Evolutionary conservation across 495 filamentous ascomycete species (phyloP).

Genomic region (Copromyces sp.): DNA sequence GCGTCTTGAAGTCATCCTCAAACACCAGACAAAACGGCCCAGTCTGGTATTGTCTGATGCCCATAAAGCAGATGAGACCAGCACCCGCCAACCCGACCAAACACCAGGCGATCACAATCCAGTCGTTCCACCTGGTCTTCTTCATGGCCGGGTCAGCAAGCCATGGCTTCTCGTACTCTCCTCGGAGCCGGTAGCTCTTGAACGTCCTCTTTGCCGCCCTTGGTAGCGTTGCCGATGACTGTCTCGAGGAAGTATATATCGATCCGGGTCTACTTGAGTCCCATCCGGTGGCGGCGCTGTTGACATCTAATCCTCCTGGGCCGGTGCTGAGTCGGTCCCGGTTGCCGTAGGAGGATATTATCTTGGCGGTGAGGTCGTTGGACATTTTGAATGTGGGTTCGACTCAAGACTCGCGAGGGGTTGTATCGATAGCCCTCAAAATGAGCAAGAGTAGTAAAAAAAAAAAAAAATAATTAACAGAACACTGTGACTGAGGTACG

Average conservation of each 20-base stretch:
- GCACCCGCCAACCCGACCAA: conserved; percentile 19
- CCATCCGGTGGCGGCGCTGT: not conserved
- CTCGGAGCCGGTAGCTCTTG: conserved; percentile 25
- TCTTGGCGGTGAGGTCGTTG: not conserved
- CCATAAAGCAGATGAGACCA: conserved; percentile 20
- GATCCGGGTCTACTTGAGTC: conserved; percentile 1
- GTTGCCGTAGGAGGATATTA: not conserved
- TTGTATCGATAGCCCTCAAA: not conserved
- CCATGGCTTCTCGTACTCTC: conserved; percentile 32
- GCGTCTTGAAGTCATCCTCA: conserved; percentile 30
- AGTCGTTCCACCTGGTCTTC: conserved; percentile 20
- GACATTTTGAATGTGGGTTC: not conserved
- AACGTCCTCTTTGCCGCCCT: conserved; percentile 13
- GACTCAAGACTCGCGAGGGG: not conserved
- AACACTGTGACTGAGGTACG: not conserved
- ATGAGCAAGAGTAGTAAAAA: not conserved
- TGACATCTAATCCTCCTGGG: not conserved
- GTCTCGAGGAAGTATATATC: conserved; percentile 1
- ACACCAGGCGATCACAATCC: conserved; percentile 27
- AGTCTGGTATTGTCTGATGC: conserved; percentile 4
- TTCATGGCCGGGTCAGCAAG: conserved; percentile 16
- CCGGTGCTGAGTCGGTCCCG: not conserved
- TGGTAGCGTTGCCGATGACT: not conserved
- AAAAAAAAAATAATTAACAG: not conserved
- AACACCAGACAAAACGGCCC: conserved; percentile 23